These are phyloP conservation scores for Phaeosphaeria sp. DNA, from an alignment of 2,329 filamentous ascomycete genomes.

Conservation along the genomic window DNA sequence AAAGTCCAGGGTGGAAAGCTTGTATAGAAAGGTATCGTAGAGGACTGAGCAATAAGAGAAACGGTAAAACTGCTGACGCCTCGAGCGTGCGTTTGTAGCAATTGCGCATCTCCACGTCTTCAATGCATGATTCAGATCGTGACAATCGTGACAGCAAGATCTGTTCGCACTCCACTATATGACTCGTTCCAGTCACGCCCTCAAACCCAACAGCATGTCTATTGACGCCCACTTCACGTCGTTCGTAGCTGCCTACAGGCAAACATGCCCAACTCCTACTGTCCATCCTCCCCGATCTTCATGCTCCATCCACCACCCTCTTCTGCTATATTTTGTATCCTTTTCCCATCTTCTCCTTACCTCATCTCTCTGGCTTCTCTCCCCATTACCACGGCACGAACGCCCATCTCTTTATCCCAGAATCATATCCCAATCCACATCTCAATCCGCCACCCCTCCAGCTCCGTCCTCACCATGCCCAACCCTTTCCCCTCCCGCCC, in stretches of 20 bases:
- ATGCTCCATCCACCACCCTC: too few relatives aligned
- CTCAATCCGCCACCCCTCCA: too few relatives aligned
- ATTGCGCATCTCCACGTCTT: background rate
- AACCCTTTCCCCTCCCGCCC: background rate
- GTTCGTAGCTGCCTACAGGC: background rate
- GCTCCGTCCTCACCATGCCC: background rate
- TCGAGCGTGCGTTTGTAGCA: too few relatives aligned
- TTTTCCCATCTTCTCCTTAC: too few relatives aligned
- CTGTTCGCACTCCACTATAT: background rate
- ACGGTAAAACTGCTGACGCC: background rate
- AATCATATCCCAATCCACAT: too few relatives aligned
- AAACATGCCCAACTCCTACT: background rate
- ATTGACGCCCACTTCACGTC: background rate
- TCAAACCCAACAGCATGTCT: background rate
- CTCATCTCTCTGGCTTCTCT: too few relatives aligned
- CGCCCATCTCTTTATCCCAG: too few relatives aligned
- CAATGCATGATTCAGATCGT: background rate
- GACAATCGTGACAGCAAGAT: background rate
- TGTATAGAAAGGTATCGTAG: constrained; percentile 18
- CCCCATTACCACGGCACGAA: too few relatives aligned
- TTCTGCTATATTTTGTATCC: too few relatives aligned
- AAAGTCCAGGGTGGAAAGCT: constrained; percentile 43
- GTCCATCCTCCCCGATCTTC: background rate
- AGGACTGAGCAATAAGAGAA: background rate
- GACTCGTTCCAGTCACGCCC: background rate